Percentiles rank a stretch among this genome's conserved stretches.
phyloP scores from a whole-genome alignment of 345 rosid genomes.

The Sapria himalayana region DNA sequence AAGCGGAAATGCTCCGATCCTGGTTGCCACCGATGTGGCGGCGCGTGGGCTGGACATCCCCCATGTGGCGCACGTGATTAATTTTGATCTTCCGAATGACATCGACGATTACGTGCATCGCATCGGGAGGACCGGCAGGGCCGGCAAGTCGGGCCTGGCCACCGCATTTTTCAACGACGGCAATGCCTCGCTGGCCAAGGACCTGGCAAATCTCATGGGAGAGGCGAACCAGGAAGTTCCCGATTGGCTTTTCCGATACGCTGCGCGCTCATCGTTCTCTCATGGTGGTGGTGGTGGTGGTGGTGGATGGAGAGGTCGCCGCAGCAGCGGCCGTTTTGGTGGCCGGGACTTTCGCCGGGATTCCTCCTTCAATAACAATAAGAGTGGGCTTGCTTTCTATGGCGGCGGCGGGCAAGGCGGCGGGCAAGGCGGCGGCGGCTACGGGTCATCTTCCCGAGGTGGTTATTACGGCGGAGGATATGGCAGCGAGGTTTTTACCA shows the following conservation, averaged over 20 bases:
- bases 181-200: slow-evolving; percentile 49
- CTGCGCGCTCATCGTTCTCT: slow-evolving; percentile 47
- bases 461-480: slow-evolving; percentile 15
- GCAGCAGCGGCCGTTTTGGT: slow-evolving; percentile 82
- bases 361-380: slow-evolving; percentile 24
- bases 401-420: slow-evolving; percentile 26
- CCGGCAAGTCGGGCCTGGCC: slow-evolving; percentile 80
- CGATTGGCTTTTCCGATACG: slow-evolving; percentile 69
- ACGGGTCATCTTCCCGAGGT: slow-evolving; percentile 20
- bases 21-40: slow-evolving; percentile 94
- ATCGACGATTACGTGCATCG: slow-evolving; percentile 95
- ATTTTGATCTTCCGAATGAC: slow-evolving; percentile 90
- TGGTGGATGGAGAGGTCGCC: slow-evolving; percentile 44
- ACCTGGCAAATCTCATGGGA: slow-evolving; percentile 64
- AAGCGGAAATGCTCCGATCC: slow-evolving; percentile 69
- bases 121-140: slow-evolving; percentile 95
- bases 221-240: slow-evolving; percentile 95
- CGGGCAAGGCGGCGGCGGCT: slow-evolving; percentile 9
- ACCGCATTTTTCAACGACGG: slow-evolving; percentile 88
- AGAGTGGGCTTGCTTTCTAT: slow-evolving; percentile 44
- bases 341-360: slow-evolving; percentile 82
- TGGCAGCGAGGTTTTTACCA: slow-evolving; percentile 33
- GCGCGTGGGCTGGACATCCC: slow-evolving; percentile 96
- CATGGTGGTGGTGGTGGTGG: too few species aligned
- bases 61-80: slow-evolving; percentile 81